Conservation (phyloP, 495 filamentous ascomycete genomes). For the Viridothelium virens region DNA sequence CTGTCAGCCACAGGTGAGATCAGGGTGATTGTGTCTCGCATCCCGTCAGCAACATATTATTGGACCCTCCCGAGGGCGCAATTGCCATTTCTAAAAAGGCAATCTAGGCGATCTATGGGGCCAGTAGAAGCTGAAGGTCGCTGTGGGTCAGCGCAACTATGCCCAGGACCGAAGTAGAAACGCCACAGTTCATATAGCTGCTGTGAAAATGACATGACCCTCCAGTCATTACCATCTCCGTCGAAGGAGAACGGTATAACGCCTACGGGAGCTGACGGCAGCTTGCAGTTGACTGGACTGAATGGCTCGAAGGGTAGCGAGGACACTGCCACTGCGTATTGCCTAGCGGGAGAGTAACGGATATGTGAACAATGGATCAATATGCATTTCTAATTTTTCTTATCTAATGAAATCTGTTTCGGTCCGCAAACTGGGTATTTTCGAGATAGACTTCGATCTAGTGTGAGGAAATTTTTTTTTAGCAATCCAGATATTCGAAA, state of each 20-base stretch:
- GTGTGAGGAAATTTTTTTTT: not conserved
- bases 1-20: not conserved
- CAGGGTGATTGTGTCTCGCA: not conserved
- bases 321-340: not conserved
- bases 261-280: no score
- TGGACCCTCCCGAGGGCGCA: not conserved
- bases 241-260: not conserved
- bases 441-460: conserved; percentile 11
- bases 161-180: not conserved
- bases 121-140: not conserved
- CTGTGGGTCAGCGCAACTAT: not conserved
- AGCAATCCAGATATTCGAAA: not conserved
- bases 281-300: no score
- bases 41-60: not conserved
- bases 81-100: not conserved
- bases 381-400: not conserved
- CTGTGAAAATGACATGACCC: not conserved
- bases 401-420: not conserved
- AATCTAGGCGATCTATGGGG: not conserved
- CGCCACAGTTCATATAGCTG: not conserved
- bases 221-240: not conserved
- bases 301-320: not conserved
- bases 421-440: not conserved
- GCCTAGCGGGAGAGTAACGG: not conserved
- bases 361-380: not conserved